Base-by-base conservation (phyloP, 139 green algal genomes). In the Asterochloris sp. region DNA sequence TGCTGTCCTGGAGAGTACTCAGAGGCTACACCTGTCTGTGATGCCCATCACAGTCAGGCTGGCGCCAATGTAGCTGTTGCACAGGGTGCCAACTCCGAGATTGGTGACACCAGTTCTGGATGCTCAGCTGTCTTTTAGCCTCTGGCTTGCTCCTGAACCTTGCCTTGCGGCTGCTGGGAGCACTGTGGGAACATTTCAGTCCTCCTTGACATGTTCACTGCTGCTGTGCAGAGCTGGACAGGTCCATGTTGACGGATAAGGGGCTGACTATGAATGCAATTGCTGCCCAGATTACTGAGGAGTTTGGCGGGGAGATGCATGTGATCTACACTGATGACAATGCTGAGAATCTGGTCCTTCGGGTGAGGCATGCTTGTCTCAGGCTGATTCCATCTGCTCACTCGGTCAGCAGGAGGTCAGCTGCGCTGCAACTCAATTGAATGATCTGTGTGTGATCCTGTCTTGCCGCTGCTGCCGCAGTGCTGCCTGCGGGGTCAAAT, bases 281-380 rank as follows among this genome's bases (percentile, higher is more conserved):
- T 67, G 92, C 91, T 0, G 90, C 96, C 88, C 81, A 86, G 68
- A 96, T 98, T 86, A 92, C 93, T 76, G 54, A 74, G 64, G 91
- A 96, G 82, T 99, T 97, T 83, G 90, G 94, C 77, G 94, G 97
- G 78, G 94, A 99, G 83, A 88, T 99, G 69, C 91, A 92, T 76
- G 94, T 93, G 84, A 96, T 99, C 82, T 97, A 97, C 91, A 96
- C 89, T 76, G 97, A 99, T 86, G 97, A 99, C 82, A 99, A 99
- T 89, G 96, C 96, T 0, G 87, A 95, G 68, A 94, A 95, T 85
- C 92, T 98, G 76, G 94, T 99, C 73, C 87, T 99, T 85, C 94
- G 97, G 64, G 90, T 98, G 26, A 74, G 77, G 17, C 8, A 11
- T 38, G 23, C 23, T 29, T 47, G 10, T 76, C 24, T 21, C 21